Base-by-base conservation (phyloP, 805 yeast species). In the Metahyphopichia silvanorum region DNA sequence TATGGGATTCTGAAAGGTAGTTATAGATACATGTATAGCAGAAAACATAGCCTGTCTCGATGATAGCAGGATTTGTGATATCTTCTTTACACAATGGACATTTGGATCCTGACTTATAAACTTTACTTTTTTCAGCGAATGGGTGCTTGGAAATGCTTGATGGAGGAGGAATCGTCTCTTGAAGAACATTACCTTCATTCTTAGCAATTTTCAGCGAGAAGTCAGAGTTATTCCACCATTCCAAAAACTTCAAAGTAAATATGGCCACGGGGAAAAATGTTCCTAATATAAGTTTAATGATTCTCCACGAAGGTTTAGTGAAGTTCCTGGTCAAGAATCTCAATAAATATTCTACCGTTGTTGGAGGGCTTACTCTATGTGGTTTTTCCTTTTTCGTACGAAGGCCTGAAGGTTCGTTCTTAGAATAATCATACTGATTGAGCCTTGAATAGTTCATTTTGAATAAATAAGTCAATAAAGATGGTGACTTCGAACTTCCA, bases 171-270 rank as follows among this genome's bases (percentile, higher is more conserved):
- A 78, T 57, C 2, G 66, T 64, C 31, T 59, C 60, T 29, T 77
- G 79, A 17, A 76, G 51, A 8, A 56, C 53, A 34, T 68, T 66
- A 9, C 69, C 64, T 31, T 63, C 63, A 29, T 67, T 70, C 35
- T 72, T 74, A 16, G 76, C 69, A 38, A 82, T 49, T 49, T 76
- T 74, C 4, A 73, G 57, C 3, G 86, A 77, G 49, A 86, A 74
- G 38, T 83, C 86, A 11, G 88, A 78, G 16, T 84, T 74, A 39
- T 79, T 77, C 94, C 95, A 89, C 96, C 97, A 89, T 55, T 89
- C 97, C 21, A 87, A 66, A 46, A 89, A 86, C 58, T 87, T 86
- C 39, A 89, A 67, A 16, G 80, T 49, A 51, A 91, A 88, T 32
- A 89, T 82, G 2, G 94, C 86, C 0, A 82, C 70, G 0, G 96